phyloP scores from a whole-genome alignment of 192 early-diverging fungal species.

The Dimargaris cristalligena region DNA sequence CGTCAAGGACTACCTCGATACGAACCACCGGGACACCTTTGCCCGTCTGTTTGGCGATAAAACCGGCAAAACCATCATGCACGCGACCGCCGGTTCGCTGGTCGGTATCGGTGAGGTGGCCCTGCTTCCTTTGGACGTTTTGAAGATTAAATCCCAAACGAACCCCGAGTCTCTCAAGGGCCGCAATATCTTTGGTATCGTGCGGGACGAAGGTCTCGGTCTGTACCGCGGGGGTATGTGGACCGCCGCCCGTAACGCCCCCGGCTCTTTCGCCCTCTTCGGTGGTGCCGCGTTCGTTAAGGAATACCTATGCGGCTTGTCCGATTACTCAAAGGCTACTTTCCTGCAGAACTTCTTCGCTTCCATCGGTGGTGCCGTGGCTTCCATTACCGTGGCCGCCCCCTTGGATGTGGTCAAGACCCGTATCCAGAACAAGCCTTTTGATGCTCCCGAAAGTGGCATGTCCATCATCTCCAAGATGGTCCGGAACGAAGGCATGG shows the following conservation, averaged over 20 bases:
- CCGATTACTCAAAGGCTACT: constrained; percentile 91
- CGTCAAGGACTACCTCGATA: constrained; percentile 83
- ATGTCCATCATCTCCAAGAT: constrained; percentile 72
- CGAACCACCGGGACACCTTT: constrained; percentile 60
- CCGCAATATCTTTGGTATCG: constrained; percentile 57
- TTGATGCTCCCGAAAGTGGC: constrained; percentile 76
- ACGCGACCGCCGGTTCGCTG: constrained; percentile 90
- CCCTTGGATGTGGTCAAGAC: constrained; percentile 99
- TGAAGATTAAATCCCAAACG: constrained; percentile 97
- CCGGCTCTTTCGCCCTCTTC: constrained; percentile 92
- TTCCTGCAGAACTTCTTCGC: constrained; percentile 95
- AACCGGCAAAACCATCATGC: constrained; percentile 90
- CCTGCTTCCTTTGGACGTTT: constrained; percentile 85
- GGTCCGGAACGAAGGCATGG: constrained; percentile 80
- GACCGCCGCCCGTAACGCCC: constrained; percentile 95
- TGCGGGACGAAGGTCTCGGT: constrained; percentile 75
- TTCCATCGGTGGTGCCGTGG: constrained; percentile 89
- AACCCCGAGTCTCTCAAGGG: constrained; percentile 79
- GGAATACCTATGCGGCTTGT: constrained; percentile 76
- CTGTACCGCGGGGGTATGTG: constrained; percentile 91
- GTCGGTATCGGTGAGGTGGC: constrained; percentile 97
- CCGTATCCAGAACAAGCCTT: constrained; percentile 86
- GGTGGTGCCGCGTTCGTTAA: constrained; percentile 89
- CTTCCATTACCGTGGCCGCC: constrained; percentile 83
- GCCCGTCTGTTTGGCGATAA: constrained; percentile 74